phyloP scores from a whole-genome alignment of 495 filamentous ascomycete genomes.

The Diplogelasinospora grovesii region DNA sequence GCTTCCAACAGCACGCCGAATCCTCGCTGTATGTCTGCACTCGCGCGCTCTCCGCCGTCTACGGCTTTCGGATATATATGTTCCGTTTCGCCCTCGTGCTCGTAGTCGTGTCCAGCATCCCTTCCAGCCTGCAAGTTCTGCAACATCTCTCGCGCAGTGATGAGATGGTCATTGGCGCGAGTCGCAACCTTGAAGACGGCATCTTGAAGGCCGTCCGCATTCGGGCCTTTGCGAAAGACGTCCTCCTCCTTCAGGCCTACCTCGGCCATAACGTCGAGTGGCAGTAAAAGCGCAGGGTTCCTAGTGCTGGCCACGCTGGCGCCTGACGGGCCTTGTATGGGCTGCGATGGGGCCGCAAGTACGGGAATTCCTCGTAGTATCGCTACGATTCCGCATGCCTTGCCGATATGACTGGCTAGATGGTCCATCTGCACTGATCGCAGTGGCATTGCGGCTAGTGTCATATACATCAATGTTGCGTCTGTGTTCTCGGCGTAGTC shows the following conservation, averaged over 20 bases:
- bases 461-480: conserved; percentile 85
- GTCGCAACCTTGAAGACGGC: conserved; percentile 91
- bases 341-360: conserved; percentile 69
- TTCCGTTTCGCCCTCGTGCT: conserved; percentile 73
- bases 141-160: conserved; percentile 89
- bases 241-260: conserved; percentile 77
- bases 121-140: conserved; percentile 64
- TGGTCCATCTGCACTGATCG: conserved; percentile 83
- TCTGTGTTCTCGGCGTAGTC: conserved; percentile 92
- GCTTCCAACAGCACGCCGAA: conserved; percentile 78
- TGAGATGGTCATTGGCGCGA: conserved; percentile 87
- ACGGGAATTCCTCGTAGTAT: conserved; percentile 77
- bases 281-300: conserved; percentile 52
- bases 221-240: conserved; percentile 69
- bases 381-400: conserved; percentile 81
- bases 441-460: conserved; percentile 67
- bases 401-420: conserved; percentile 88
- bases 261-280: conserved; percentile 85
- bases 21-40: conserved; percentile 51
- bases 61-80: conserved; percentile 51
- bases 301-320: conserved; percentile 28
- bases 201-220: conserved; percentile 73
- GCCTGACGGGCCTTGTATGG: conserved; percentile 35
- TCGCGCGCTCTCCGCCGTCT: conserved; percentile 23
- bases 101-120: conserved; percentile 75